phyloP scores from a whole-genome alignment of 1,284 basidiomycete species.

The Leccinum pachyderme region DNA sequence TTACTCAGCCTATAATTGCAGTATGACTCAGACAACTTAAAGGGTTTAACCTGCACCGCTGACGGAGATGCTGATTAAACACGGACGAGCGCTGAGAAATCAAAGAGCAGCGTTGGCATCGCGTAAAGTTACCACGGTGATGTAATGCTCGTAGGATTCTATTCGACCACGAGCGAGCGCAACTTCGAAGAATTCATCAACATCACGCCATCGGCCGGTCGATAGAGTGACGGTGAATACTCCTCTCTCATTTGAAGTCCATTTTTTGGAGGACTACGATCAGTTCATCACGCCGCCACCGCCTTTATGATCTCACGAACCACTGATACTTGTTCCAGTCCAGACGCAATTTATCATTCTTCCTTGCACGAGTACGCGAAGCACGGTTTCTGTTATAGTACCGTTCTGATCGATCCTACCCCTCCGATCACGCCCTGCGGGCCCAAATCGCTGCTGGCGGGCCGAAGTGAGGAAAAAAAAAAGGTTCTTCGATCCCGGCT shows the following conservation, averaged over 20 bases:
- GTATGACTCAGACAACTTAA: no score
- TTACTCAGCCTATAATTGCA: no score
- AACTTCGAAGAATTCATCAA: no score
- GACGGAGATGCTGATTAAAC: constrained; percentile 10
- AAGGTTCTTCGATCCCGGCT: no score
- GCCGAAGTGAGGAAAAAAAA: neutral
- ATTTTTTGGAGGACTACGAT: neutral
- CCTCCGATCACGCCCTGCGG: neutral
- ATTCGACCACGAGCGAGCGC: no score
- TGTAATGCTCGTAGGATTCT: neutral
- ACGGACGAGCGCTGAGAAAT: neutral
- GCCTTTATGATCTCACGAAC: no score
- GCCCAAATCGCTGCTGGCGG: neutral
- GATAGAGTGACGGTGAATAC: neutral
- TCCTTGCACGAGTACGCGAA: no score
- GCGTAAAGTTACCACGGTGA: neutral
- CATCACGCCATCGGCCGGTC: no score
- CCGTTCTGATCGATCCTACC: neutral
- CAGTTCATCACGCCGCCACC: neutral
- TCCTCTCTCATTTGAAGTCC: neutral
- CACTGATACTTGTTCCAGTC: no score
- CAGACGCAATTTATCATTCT: neutral
- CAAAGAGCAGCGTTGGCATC: neutral
- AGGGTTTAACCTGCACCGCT: neutral
- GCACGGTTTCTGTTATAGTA: neutral